Conservation (phyloP, 2,329 filamentous ascomycete species). For the Thyridium curvatum region DNA sequence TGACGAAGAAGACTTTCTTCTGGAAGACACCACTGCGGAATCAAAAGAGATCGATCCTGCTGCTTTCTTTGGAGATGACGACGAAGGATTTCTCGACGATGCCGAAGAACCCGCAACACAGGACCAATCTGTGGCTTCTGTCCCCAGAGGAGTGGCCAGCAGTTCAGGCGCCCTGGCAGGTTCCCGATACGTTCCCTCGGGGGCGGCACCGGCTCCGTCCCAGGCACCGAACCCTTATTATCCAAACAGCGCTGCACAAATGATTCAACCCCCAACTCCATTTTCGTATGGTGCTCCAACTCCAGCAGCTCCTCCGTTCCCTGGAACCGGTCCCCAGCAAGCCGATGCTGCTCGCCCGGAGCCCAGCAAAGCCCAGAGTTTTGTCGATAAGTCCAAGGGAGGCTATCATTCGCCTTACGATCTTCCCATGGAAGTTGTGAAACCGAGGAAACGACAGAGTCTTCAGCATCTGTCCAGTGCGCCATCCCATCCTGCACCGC, state of each 20-base stretch:
- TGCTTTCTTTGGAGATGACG: conserved; percentile 73
- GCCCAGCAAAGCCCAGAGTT: conserved; percentile 66
- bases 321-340: conserved; percentile 8
- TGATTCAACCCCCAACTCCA: not conserved
- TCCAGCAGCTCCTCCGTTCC: conserved; percentile 2
- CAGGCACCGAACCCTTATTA: conserved; percentile 9
- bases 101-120: conserved; percentile 42
- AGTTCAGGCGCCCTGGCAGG: not conserved
- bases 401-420: conserved; percentile 95
- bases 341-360: conserved; percentile 29
- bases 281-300: conserved; percentile 9
- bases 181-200: conserved; percentile 9
- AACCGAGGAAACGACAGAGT: conserved; percentile 59
- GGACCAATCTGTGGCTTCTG: conserved; percentile 18
- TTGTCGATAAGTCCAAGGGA: conserved; percentile 82
- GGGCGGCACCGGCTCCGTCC: conserved; percentile 1
- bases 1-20: conserved; percentile 56
- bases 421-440: conserved; percentile 80
- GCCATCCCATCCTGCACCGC: conserved; percentile 31
- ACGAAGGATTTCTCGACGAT: conserved; percentile 79
- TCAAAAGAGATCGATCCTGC: conserved; percentile 51
- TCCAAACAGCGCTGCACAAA: not conserved
- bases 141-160: conserved; percentile 9
- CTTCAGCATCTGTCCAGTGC: conserved; percentile 47
- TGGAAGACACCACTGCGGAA: conserved; percentile 45